Evolutionary conservation across 495 filamentous ascomycete genomes (phyloP), one percentile per base, ranked within the genome.

Genomic region (Cercophora newfieldiana): DNA sequence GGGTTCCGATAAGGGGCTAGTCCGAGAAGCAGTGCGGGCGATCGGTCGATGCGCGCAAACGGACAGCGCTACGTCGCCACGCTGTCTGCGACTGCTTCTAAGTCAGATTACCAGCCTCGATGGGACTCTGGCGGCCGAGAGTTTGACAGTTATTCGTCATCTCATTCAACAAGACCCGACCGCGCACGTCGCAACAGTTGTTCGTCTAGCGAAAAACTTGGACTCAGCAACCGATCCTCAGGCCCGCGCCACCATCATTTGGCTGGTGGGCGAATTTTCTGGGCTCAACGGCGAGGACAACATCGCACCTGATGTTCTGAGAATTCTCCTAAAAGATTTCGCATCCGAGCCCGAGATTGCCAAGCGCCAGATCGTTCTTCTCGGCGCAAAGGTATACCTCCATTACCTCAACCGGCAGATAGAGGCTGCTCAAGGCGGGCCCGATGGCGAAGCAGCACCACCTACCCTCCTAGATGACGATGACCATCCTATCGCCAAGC

Each of bases 241-340:
- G 61, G 96, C 95, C 3, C 83, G 95, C 61, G 94, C 96, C 16
- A 94, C 89, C 31, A 97, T 98, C 65, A 91, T 98, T 68, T 99
- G 95, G 95, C 87, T 99, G 3, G 94, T 99, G 0, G 95, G 95
- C 58, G 95, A 99, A 77, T 98, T 92, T 70, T 87, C 95, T 1
- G 91, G 91, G 0, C 69, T 89, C 12, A 88, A 94, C 64, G 83
- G 87, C 2, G 89, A 90, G 67, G 86, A 91, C 59, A 96, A 95
- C 72, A 91, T 99, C 64, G 95, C 96, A 0, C 87, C 94, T 0
- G 95, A 99, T 72, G 94, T 97, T 21, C 82, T 98, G 2, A 87
- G 96, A n/a, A 89, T 98, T 16, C 81, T 99, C 12, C 87, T 91
- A 10, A 94, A 93, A 72, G 87, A 86, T 14, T 99, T 97, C 69